Conservation (phyloP, 345 rosid species). For the Arabis alpina region DNA sequence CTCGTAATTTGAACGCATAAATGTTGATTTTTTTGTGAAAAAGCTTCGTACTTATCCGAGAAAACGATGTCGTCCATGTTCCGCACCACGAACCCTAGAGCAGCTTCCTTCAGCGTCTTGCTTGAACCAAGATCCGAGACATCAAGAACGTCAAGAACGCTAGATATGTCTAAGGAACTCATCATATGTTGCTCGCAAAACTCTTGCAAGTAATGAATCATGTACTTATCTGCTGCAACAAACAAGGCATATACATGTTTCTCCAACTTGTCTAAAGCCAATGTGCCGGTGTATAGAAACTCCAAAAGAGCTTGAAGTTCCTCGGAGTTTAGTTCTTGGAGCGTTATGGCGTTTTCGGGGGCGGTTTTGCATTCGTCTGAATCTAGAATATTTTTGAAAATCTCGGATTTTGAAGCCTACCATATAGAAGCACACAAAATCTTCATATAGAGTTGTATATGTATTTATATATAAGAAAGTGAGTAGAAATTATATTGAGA, state of each 20-base stretch:
- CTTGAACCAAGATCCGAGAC: conserved; percentile 61
- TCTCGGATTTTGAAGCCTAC: conserved; percentile 83
- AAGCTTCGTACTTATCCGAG: conserved; percentile 60
- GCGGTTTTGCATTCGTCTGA: conserved; percentile 72
- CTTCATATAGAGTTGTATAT: neutral
- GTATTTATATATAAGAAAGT: neutral
- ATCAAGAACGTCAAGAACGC: conserved; percentile 66
- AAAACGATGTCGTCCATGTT: conserved; percentile 70
- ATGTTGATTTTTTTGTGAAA: conserved; percentile 60
- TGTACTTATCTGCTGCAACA: conserved; percentile 78
- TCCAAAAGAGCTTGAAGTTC: conserved; percentile 77
- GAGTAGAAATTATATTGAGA: conserved; percentile 2
- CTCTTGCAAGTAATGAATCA: conserved; percentile 63
- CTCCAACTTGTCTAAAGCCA: conserved; percentile 54
- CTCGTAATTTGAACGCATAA: conserved; percentile 72
- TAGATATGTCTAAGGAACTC: conserved; percentile 49
- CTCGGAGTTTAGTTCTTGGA: conserved; percentile 62
- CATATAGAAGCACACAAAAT: neutral
- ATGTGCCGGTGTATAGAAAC: conserved; percentile 75
- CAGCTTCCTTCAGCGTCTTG: conserved; percentile 55
- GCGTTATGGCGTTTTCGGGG: conserved; percentile 52
- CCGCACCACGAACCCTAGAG: conserved; percentile 55
- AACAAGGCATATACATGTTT: conserved; percentile 60
- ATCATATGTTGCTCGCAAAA: conserved; percentile 66
- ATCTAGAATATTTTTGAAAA: conserved; percentile 73